These are phyloP conservation scores for Epichloe baconii DNA, from an alignment of 2,329 filamentous ascomycete genomes.

Conservation along the genomic window DNA sequence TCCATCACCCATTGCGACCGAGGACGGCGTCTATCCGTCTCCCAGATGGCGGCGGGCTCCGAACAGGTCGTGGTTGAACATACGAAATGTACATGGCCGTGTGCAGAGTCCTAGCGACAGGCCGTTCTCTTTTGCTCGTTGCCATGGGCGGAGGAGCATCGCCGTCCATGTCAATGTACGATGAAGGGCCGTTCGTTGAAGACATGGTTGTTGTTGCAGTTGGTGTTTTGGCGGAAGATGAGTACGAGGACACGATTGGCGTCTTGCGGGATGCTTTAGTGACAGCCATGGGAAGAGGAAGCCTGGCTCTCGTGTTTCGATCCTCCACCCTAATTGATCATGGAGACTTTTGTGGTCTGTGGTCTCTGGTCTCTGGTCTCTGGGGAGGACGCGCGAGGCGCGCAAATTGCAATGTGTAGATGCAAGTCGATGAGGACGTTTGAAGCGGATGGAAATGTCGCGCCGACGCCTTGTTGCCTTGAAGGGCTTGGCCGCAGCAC, in stretches of 20 bases:
- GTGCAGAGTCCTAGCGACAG: slow-evolving; percentile 14
- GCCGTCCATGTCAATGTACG: slow-evolving; percentile 10
- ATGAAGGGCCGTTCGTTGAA: not conserved
- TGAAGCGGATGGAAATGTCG: not conserved
- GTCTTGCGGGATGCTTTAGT: not conserved
- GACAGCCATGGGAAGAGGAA: not conserved
- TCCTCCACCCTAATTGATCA: too few relatives aligned
- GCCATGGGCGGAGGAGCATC: slow-evolving; percentile 11
- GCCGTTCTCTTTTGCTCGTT: slow-evolving; percentile 2
- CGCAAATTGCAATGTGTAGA: not conserved
- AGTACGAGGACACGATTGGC: not conserved
- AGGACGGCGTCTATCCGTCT: not conserved
- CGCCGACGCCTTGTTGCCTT: too few relatives aligned
- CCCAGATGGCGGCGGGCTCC: not conserved
- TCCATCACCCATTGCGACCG: not conserved
- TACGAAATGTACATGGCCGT: slow-evolving; percentile 22
- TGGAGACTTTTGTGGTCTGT: too few relatives aligned
- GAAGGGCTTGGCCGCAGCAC: too few relatives aligned
- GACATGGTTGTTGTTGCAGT: not conserved
- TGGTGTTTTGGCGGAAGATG: slow-evolving; percentile 1
- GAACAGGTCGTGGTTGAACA: slow-evolving; percentile 1
- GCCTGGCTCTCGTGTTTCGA: not conserved
- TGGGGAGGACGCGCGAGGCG: not conserved
- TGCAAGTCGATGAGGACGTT: not conserved
- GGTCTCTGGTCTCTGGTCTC: too few relatives aligned